A percentile compares a stretch with the other conserved stretches of the same genome.
Conservation (phyloP, 768 basidiomycete species). For the Glaciozyma martinii region DNA sequence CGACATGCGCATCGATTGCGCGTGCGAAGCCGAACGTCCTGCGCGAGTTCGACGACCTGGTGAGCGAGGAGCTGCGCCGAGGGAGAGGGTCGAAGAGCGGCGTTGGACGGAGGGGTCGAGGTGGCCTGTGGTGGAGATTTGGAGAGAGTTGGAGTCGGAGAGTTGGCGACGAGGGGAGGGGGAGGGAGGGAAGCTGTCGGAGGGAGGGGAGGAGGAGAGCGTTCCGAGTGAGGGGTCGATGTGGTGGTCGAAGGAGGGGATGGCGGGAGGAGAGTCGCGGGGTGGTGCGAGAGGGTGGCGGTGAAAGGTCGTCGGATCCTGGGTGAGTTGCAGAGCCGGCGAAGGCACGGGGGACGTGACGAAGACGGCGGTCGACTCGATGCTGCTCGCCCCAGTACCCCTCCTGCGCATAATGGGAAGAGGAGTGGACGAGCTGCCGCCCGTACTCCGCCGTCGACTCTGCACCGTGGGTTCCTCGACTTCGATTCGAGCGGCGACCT, state of each 20-base stretch:
- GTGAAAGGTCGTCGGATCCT: conserved; percentile 9
- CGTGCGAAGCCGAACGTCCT: conserved; percentile 8
- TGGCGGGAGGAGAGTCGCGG: conserved; percentile 5
- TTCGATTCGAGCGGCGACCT: conserved; percentile 21
- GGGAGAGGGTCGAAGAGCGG: conserved; percentile 26
- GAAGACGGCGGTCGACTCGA: not conserved
- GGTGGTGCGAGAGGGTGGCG: conserved; percentile 9
- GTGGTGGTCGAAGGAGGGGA: conserved; percentile 11
- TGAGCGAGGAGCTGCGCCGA: conserved; percentile 1
- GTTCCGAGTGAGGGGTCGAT: not conserved
- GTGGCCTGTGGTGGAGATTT: conserved; percentile 34
- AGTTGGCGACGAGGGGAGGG: conserved; percentile 31
- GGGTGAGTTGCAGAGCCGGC: not conserved
- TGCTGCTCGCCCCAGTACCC: conserved; percentile 6
- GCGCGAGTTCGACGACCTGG: conserved; percentile 1
- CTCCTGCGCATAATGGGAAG: conserved; percentile 1
- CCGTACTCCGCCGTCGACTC: not conserved
- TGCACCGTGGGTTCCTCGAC: not conserved
- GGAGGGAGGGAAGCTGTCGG: conserved; percentile 32
- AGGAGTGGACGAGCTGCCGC: not conserved
- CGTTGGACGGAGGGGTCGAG: conserved; percentile 34
- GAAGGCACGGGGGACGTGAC: not conserved
- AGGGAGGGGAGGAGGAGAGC: not conserved
- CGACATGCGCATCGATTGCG: conserved; percentile 11
- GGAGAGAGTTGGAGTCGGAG: conserved; percentile 38